phyloP scores from a whole-genome alignment of 331 rosid genomes.

The Pyrus hybrid region DNA sequence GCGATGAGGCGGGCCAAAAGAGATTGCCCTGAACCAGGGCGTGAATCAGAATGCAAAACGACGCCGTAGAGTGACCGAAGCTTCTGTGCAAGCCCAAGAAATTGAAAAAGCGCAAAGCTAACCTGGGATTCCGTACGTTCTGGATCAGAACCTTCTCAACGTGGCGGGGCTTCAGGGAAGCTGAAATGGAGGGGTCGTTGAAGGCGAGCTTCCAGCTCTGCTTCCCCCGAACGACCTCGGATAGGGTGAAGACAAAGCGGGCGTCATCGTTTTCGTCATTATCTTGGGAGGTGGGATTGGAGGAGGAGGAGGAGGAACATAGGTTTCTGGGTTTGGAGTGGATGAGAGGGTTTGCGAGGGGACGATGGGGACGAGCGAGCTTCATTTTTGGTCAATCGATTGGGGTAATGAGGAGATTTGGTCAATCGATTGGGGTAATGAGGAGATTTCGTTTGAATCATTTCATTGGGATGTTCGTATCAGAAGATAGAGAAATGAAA shows the following conservation, averaged over 20 bases:
- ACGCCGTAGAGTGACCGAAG: constrained; percentile 61
- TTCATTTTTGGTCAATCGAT: no score
- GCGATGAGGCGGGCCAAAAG: constrained; percentile 84
- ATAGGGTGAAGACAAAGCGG: constrained; percentile 38
- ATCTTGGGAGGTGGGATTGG: constrained; percentile 9
- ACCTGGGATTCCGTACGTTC: constrained; percentile 48
- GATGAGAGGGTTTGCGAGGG: constrained; percentile 5
- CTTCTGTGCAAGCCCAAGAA: constrained; percentile 72
- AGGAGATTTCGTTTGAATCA: background rate
- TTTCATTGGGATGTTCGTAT: background rate
- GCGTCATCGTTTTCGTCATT: constrained; percentile 46
- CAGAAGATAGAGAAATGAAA: background rate
- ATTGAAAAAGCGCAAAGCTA: constrained; percentile 86
- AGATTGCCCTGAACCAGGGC: constrained; percentile 42
- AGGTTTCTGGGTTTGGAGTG: constrained; percentile 16
- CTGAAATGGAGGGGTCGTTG: constrained; percentile 42
- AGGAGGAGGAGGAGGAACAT: background rate
- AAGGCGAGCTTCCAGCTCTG: constrained; percentile 72
- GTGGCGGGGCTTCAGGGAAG: constrained; percentile 45
- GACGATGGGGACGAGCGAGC: constrained; percentile 18
- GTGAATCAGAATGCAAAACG: constrained; percentile 70
- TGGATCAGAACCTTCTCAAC: constrained; percentile 58
- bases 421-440: no score
- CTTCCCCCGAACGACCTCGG: constrained; percentile 57
- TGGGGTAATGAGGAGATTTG: no score